A percentile compares a stretch with the other conserved stretches of the same genome.
These are phyloP conservation scores for Termitomyces sp. DNA, from an alignment of 768 basidiomycete genomes.

Conservation along the genomic window DNA sequence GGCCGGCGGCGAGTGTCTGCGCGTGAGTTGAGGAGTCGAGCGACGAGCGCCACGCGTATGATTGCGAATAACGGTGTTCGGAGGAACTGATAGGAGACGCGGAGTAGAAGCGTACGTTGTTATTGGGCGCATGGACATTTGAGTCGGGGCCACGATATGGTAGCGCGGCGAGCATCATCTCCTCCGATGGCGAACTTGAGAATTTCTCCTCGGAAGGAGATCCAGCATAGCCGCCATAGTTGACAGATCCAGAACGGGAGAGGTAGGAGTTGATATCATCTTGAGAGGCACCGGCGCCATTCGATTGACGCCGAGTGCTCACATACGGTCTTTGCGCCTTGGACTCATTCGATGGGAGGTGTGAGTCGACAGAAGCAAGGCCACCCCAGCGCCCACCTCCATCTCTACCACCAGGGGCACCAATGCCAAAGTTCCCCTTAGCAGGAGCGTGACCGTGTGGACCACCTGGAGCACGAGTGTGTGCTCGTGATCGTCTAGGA, in stretches of 20 bases:
- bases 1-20: constrained; percentile 8
- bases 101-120: constrained; percentile 5
- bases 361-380: constrained; percentile 20
- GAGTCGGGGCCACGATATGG: constrained; percentile 1
- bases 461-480: neutral
- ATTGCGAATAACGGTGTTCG: constrained; percentile 5
- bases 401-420: neutral
- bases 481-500: constrained; percentile 4
- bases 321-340: constrained; percentile 8
- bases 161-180: constrained; percentile 9
- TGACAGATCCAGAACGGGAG: constrained; percentile 12
- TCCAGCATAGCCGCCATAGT: constrained; percentile 5
- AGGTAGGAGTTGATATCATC: constrained; percentile 14
- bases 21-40: constrained; percentile 10
- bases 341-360: constrained; percentile 7
- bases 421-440: neutral
- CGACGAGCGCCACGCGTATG: constrained; percentile 6
- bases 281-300: constrained; percentile 6
- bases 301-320: constrained; percentile 1
- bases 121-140: neutral
- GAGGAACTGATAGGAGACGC: neutral
- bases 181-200: constrained; percentile 12
- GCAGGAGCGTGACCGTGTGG: neutral
- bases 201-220: constrained; percentile 21
- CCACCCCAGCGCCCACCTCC: constrained; percentile 20